Evolutionary conservation across 2,329 filamentous ascomycete genomes (phyloP), one percentile per base, ranked within the genome.

Genomic region (Colletotrichum eremochloae): DNA sequence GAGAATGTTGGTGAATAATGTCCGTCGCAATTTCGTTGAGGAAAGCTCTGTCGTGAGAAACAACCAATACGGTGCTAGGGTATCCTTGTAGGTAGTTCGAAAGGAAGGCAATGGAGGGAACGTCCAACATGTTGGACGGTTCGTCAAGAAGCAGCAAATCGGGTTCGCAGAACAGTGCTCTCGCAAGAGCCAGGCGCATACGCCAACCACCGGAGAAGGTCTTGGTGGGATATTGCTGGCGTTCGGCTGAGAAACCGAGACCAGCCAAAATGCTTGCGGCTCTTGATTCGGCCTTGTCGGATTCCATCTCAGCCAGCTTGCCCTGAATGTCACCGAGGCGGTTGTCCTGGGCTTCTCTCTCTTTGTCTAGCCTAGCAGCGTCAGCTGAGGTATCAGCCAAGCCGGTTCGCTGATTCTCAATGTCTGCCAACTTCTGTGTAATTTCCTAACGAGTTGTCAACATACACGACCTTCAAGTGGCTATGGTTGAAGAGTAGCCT

Each of bases 111-210:
- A 99, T 98, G 33, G 96, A 98, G n/a, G 96, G 96, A 70, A 99
- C 96, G 84, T 98, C 96, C 94, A 99, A 95, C 96, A 98, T 98
- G 91, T 98, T 98, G 68, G 96, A 98, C 85, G 96, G 96, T 91
- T 99, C 96, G 86, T 99, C 96, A 77, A 99, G 94, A 81, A 99
- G 89, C 72, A 99, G 85, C 64, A 99, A 87, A 84, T 99, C 96
- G 55, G 96, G 96, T 82, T 99, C 96, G 85, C 96, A 99, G 87
- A 99, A 99, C 46, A 99, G 89, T 18, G 96, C 96, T 88, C 96
- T 89, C 15, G 96, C 96, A 74, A 99, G 88, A 18, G 96, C 96
- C 79, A 99, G 86, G 86, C 96, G 93, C 96, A 99, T 99, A 84
- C 96, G 92, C 96, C 96, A 99, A 93, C 96, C 96, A 88, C 96